Evolutionary conservation across 768 basidiomycete genomes (phyloP).

Genomic region (Lactifluus hygrophoroides): DNA sequence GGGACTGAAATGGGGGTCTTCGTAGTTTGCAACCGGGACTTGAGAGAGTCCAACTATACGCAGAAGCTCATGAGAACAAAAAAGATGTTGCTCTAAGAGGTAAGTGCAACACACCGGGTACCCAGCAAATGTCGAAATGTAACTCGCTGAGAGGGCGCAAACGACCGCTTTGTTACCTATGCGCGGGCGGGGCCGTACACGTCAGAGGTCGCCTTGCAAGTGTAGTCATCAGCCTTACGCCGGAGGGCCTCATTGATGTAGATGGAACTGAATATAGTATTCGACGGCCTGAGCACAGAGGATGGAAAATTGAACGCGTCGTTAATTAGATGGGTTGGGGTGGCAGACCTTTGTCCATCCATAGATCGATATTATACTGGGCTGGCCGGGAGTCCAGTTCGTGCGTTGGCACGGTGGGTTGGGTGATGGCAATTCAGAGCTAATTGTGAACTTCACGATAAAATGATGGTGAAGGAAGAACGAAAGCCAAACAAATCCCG

Average conservation of each 20-base stretch:
- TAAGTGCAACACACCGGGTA: slow-evolving; percentile 53
- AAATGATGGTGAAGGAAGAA: slow-evolving; percentile 19
- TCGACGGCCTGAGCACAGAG: slow-evolving; percentile 9
- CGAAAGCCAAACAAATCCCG: neutral
- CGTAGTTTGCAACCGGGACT: slow-evolving; percentile 84
- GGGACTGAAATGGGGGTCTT: slow-evolving; percentile 68
- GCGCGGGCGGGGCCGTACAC: neutral
- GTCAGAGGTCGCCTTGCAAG: slow-evolving; percentile 7
- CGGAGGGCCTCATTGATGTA: slow-evolving; percentile 19
- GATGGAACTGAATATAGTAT: slow-evolving; percentile 17
- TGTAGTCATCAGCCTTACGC: slow-evolving; percentile 9
- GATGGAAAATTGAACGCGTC: slow-evolving; percentile 2
- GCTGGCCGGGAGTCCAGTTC: slow-evolving; percentile 65
- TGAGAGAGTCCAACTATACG: slow-evolving; percentile 80
- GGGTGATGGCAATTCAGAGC: slow-evolving; percentile 8
- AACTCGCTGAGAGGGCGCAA: slow-evolving; percentile 84
- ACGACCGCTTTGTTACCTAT: slow-evolving; percentile 81
- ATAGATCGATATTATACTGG: slow-evolving; percentile 46
- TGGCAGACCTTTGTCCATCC: slow-evolving; percentile 23
- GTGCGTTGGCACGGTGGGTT: slow-evolving; percentile 49
- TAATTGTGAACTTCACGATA: slow-evolving; percentile 15
- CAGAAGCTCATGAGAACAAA: neutral
- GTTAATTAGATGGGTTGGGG: neutral
- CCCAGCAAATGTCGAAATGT: slow-evolving; percentile 87
- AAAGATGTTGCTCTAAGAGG: too few species aligned